Evolutionary conservation across 2,329 filamentous ascomycete species (phyloP).

Genomic region (Pezicula neosporulosa): DNA sequence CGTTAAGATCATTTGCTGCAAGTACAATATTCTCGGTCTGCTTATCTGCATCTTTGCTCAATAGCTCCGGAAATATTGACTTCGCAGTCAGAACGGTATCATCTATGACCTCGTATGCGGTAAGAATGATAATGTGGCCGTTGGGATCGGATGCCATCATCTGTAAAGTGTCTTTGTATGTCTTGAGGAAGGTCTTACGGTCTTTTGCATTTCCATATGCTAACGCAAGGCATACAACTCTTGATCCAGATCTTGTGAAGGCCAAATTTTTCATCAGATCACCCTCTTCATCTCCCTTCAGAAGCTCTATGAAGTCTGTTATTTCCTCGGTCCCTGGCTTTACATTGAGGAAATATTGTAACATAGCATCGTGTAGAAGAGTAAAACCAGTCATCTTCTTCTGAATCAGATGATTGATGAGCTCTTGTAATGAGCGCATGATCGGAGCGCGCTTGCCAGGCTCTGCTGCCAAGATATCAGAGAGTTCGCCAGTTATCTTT

Average conservation of each 20-base stretch:
- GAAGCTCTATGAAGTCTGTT: slow-evolving; percentile 80
- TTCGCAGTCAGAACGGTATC: slow-evolving; percentile 89
- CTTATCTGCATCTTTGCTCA: slow-evolving; percentile 66
- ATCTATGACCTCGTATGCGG: slow-evolving; percentile 88
- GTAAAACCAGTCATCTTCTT: slow-evolving; percentile 98
- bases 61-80: slow-evolving; percentile 80
- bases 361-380: slow-evolving; percentile 96
- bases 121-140: slow-evolving; percentile 77
- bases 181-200: slow-evolving; percentile 81
- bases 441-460: slow-evolving; percentile 86
- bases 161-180: slow-evolving; percentile 86
- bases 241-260: slow-evolving; percentile 86
- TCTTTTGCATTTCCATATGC: slow-evolving; percentile 90
- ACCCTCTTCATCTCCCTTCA: slow-evolving; percentile 88
- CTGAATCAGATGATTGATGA: slow-evolving; percentile 90
- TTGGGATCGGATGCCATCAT: slow-evolving; percentile 77
- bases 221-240: slow-evolving; percentile 76
- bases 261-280: slow-evolving; percentile 93
- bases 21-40: slow-evolving; percentile 62
- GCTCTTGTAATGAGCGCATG: slow-evolving; percentile 77
- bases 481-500: slow-evolving; percentile 57
- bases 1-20: slow-evolving; percentile 62
- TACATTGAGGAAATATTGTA: slow-evolving; percentile 87
- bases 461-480: slow-evolving; percentile 67
- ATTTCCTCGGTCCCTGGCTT: slow-evolving; percentile 77